Percentiles rank a stretch among this genome's conserved stretches.
Conservation (phyloP, 495 filamentous ascomycete genomes). For the Penicillium cataractarum region DNA sequence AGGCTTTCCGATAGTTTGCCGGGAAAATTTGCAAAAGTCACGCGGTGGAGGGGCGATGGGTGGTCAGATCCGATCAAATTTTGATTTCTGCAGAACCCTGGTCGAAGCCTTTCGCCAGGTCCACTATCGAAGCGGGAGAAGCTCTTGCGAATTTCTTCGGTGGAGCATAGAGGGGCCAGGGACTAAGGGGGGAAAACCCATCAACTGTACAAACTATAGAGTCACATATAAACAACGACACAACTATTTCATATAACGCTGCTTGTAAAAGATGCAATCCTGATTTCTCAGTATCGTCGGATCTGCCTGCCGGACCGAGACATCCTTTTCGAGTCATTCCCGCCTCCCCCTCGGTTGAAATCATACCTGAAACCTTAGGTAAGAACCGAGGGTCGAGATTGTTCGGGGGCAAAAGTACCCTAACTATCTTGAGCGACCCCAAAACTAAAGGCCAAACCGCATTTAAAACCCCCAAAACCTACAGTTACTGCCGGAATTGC, state of each 20-base stretch:
- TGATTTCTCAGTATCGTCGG: not conserved
- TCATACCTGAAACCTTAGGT: slow-evolving; percentile 18
- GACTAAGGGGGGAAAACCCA: not conserved
- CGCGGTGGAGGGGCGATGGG: slow-evolving; percentile 11
- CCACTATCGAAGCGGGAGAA: slow-evolving; percentile 56
- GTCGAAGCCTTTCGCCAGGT: slow-evolving; percentile 43
- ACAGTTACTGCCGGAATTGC: not conserved
- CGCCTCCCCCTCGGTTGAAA: not conserved
- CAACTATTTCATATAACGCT: not conserved
- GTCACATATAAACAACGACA: not conserved
- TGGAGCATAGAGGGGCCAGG: slow-evolving; percentile 34
- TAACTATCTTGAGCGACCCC: not conserved
- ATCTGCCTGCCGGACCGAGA: slow-evolving; percentile 2
- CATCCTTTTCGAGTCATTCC: slow-evolving; percentile 1
- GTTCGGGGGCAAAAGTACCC: slow-evolving; percentile 6
- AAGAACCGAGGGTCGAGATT: slow-evolving; percentile 15
- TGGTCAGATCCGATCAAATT: slow-evolving; percentile 27
- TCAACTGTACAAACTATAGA: not conserved
- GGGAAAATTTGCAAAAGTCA: slow-evolving; percentile 10
- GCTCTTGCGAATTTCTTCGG: slow-evolving; percentile 39
- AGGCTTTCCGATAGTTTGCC: slow-evolving; percentile 19
- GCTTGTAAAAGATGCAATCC: not conserved
- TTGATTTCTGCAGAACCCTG: slow-evolving; percentile 38
- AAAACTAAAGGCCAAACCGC: slow-evolving; percentile 5
- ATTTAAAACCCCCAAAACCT: not conserved